Conservation (phyloP, 129 eudicot species). For the Flaveria bidentis region DNA sequence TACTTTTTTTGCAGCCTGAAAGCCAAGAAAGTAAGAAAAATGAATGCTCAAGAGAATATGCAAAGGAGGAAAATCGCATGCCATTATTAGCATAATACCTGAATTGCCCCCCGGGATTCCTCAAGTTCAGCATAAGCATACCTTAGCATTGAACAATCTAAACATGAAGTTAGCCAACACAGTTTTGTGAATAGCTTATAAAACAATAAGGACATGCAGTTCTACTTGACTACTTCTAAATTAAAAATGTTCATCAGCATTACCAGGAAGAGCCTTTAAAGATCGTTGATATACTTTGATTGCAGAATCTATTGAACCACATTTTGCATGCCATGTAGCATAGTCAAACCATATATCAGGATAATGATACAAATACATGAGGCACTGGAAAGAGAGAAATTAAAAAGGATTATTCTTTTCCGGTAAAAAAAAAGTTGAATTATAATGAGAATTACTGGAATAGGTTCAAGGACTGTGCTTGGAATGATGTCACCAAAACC, state of each 20-base stretch:
- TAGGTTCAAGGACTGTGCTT: too few species aligned
- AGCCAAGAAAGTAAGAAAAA: conserved; percentile 1
- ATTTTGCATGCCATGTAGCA: conserved; percentile 96
- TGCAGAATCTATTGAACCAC: conserved; percentile 86
- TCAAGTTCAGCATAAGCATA: conserved; percentile 99
- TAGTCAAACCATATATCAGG: conserved; percentile 99
- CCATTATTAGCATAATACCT: conserved; percentile 43
- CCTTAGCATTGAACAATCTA: conserved; percentile 84
- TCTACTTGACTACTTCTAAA: background rate
- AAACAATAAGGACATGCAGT: conserved; percentile 6
- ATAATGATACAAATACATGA: conserved; percentile 95
- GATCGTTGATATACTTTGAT: conserved; percentile 89
- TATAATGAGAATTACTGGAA: background rate
- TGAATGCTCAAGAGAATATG: conserved; percentile 14
- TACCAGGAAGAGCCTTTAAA: conserved; percentile 98
- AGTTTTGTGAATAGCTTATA: conserved; percentile 6
- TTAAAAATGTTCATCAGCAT: conserved; percentile 3
- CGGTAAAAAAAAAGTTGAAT: background rate
- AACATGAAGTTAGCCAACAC: conserved; percentile 20
- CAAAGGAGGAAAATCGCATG: conserved; percentile 8
- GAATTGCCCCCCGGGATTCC: conserved; percentile 94
- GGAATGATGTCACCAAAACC: too few species aligned
- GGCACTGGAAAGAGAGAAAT: conserved; percentile 57
- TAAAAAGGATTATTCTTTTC: background rate
- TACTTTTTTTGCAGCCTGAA: conserved; percentile 85